Conservation (phyloP, 2,329 filamentous ascomycete genomes). For the Nemania bipapillata region DNA sequence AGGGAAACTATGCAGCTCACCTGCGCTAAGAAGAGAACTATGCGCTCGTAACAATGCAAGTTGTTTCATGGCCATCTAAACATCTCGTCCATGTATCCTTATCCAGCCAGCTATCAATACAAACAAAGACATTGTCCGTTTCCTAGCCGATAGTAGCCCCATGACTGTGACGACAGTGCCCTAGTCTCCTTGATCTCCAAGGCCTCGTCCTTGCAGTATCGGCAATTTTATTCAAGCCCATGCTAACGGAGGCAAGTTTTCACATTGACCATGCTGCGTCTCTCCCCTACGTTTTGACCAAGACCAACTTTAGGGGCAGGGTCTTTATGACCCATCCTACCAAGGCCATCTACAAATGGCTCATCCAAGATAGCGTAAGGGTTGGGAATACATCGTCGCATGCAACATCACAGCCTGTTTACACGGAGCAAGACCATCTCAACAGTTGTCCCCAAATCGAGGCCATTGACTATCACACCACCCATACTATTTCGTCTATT, state of each 20-base stretch:
- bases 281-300: slow-evolving; percentile 95
- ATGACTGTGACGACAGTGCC: slow-evolving; percentile 42
- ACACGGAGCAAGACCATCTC: slow-evolving; percentile 94
- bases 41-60: slow-evolving; percentile 21
- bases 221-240: slow-evolving; percentile 26
- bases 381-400: slow-evolving; percentile 78
- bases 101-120: slow-evolving; percentile 58
- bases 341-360: slow-evolving; percentile 99
- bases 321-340: slow-evolving; percentile 99
- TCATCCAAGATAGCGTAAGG: slow-evolving; percentile 95
- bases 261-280: slow-evolving; percentile 98
- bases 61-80: slow-evolving; percentile 30
- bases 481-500: slow-evolving; percentile 95
- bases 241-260: slow-evolving; percentile 72
- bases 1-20: slow-evolving; percentile 19
- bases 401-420: slow-evolving; percentile 77
- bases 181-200: slow-evolving; percentile 1
- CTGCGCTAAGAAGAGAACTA: neutral
- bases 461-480: slow-evolving; percentile 97
- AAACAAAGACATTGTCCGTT: slow-evolving; percentile 56
- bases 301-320: slow-evolving; percentile 95
- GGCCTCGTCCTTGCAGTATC: slow-evolving; percentile 8
- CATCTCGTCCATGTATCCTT: slow-evolving; percentile 39
- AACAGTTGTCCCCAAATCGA: slow-evolving; percentile 95
- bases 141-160: slow-evolving; percentile 45